phyloP scores from a whole-genome alignment of 2,329 filamentous ascomycete species.

The Penicillium sp. region DNA sequence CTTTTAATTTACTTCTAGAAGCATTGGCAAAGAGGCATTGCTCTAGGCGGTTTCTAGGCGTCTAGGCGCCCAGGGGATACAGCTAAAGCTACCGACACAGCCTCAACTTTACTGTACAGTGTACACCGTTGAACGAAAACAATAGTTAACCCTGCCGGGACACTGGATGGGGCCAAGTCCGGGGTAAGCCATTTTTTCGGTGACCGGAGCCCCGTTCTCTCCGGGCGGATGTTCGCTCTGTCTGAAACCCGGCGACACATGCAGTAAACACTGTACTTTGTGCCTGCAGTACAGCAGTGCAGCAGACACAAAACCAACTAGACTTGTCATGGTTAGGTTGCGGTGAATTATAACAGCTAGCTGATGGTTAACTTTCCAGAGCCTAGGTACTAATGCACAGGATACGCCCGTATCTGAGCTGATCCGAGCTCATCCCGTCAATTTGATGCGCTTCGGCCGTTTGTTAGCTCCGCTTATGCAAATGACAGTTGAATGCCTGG shows the following conservation, averaged over 20 bases:
- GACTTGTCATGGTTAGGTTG: too few species aligned
- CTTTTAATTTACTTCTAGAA: background rate
- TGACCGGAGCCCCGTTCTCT: constrained; percentile 21
- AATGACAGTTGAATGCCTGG: background rate
- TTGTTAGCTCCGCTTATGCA: constrained; percentile 6
- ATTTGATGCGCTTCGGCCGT: background rate
- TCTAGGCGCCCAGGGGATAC: constrained; percentile 2
- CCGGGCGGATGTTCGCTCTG: constrained; percentile 21
- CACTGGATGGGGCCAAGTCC: constrained; percentile 11
- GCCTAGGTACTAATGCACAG: too few species aligned
- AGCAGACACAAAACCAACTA: too few species aligned
- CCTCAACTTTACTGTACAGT: too few species aligned
- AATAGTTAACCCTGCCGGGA: background rate
- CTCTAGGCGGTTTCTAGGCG: constrained; percentile 1
- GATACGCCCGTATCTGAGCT: too few species aligned
- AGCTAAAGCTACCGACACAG: background rate
- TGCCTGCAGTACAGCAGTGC: too few species aligned
- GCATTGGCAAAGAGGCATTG: background rate
- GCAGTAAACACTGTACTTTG: background rate
- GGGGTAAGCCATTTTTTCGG: constrained; percentile 25
- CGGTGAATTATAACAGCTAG: too few species aligned
- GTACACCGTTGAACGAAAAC: too few species aligned
- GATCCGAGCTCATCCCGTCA: background rate
- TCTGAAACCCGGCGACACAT: constrained; percentile 10
- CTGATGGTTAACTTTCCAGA: too few species aligned